Conservation (phyloP, 176 grass and related monocot genomes). For the Eleusine coracana region DNA sequence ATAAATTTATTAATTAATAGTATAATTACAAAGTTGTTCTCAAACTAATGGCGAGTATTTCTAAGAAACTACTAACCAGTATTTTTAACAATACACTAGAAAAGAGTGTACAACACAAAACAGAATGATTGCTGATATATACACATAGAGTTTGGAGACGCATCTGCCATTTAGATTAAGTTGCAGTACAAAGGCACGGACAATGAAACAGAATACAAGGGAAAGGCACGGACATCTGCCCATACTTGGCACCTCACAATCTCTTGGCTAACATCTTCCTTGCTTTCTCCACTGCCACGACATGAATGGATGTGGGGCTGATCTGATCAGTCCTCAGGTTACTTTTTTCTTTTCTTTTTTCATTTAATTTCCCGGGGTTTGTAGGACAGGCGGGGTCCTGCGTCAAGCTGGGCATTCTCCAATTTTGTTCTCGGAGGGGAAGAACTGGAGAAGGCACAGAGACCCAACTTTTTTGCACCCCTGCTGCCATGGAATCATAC, state of each 20-base stretch:
- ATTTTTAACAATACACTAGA: no score
- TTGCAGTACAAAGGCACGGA: slow-evolving; percentile 1
- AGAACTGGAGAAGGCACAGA: slow-evolving; percentile 30
- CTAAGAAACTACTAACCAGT: no score
- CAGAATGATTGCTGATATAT: no score
- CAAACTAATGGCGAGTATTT: no score
- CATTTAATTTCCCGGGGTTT: slow-evolving; percentile 9
- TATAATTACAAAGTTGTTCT: no score
- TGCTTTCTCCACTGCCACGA: slow-evolving; percentile 26
- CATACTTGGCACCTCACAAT: slow-evolving; percentile 41
- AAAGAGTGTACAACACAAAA: not conserved
- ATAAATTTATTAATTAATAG: no score
- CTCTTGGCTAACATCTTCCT: not conserved
- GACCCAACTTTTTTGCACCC: slow-evolving; percentile 50
- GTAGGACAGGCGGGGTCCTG: slow-evolving; percentile 41
- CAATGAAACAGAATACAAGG: slow-evolving; percentile 14
- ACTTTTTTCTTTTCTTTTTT: not conserved
- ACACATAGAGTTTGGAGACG: not conserved
- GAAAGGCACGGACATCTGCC: slow-evolving; percentile 34
- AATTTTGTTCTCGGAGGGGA: slow-evolving; percentile 54
- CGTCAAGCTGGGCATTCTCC: slow-evolving; percentile 52
- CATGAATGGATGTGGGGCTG: slow-evolving; percentile 53
- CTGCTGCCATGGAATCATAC: slow-evolving; percentile 49
- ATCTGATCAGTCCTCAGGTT: slow-evolving; percentile 35
- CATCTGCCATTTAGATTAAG: not conserved